Base-by-base conservation (phyloP, 2,329 filamentous ascomycete genomes). In the Xylariaceae sp. region DNA sequence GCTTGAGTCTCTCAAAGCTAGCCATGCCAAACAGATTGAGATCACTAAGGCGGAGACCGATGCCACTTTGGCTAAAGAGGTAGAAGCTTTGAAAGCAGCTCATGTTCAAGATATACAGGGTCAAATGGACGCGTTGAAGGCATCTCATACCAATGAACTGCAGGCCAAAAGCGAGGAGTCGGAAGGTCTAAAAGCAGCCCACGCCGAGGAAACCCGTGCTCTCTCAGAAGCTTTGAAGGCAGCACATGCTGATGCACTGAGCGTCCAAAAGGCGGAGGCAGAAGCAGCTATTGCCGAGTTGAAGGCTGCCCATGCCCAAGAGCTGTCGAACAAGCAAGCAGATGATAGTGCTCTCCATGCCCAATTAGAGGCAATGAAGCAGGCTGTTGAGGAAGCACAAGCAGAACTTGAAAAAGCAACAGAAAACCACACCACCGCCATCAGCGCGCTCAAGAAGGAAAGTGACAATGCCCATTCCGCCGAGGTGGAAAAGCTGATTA, bases 1-100 rank as follows among this genome's bases (percentile, higher is more conserved):
- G 64, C 71, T 87, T 2, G 79, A 86, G 34, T 67, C 78, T 7
- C 72, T 87, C 23, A 84, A 85, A 68, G 76, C 77, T 14, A 81
- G 71, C 62, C 84, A 87, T 62, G 79, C 79, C 2, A 75, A 82
- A 62, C 75, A 83, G 59, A 71, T 82, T 2, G 75, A 78, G 53
- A 67, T 75, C 2, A 64, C 77, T 31, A 79, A 79, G 67, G 66
- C 65, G 9, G 75, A 82, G 60, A 75, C 77, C 56, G 72, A 77
- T 45, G 70, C 71, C 11, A 56, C 69, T 11, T 68, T 80, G 23
- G 68, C 73, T 14, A 73, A 73, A 56, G 75, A 81, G 58, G 62
- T 82, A 24, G 67, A 70, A 19, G 61, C 63, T 39, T 57, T 70
- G 21, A 71, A 79, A 68, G 68, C 74, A 14, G 72, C 76, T 1